Conservation (phyloP, 331 rosid species). For the Malus hybrid region DNA sequence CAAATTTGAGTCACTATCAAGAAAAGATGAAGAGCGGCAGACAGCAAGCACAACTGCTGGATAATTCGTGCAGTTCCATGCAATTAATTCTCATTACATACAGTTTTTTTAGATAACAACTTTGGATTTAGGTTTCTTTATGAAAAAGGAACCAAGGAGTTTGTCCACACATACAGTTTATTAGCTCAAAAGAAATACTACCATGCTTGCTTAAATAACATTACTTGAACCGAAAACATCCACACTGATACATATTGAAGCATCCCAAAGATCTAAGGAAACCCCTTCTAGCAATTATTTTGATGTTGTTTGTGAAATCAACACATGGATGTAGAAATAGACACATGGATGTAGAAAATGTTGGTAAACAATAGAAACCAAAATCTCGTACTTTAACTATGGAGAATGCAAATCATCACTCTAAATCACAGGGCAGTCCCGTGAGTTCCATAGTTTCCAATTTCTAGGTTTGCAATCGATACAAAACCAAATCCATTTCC, state of each 20-base stretch:
- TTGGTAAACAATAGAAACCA: not conserved
- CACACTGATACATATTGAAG: not conserved
- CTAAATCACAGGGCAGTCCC: too few species aligned
- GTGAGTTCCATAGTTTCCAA: too few species aligned
- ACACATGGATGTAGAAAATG: not conserved
- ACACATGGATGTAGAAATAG: not conserved
- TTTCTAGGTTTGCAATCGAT: not conserved
- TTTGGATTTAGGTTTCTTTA: not conserved
- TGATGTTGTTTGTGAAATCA: not conserved
- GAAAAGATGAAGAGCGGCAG: not conserved
- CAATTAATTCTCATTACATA: not conserved
- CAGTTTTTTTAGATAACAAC: not conserved
- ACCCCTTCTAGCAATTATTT: not conserved
- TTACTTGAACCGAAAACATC: not conserved
- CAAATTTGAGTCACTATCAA: slow-evolving; percentile 3
- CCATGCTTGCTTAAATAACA: not conserved
- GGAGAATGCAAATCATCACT: too few species aligned
- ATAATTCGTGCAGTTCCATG: not conserved
- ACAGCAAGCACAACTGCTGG: not conserved
- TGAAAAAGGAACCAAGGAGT: not conserved
- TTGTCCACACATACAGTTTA: not conserved
- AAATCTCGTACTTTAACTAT: not conserved
- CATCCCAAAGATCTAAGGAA: not conserved
- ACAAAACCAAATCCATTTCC: not conserved
- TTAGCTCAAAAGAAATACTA: not conserved